Conservation (phyloP, 2,329 filamentous ascomycete species). For the Aaosphaeria arxii region DNA sequence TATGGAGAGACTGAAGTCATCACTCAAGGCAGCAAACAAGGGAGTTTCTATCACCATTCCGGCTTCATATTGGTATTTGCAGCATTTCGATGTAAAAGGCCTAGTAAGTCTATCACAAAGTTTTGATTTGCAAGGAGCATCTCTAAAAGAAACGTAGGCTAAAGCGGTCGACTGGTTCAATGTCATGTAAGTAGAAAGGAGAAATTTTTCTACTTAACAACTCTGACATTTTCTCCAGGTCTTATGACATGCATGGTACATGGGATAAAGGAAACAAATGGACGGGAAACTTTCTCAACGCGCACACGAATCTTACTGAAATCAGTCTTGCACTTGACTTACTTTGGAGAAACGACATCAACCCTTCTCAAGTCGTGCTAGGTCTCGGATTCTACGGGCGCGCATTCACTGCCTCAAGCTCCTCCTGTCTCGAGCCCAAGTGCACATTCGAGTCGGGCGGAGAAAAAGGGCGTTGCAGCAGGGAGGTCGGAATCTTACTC, state of each 20-base stretch:
- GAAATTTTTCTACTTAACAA: not conserved
- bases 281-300: slow-evolving; percentile 25
- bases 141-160: not conserved
- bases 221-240: not conserved
- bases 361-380: slow-evolving; percentile 39
- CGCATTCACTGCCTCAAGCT: slow-evolving; percentile 19
- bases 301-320: slow-evolving; percentile 48
- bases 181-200: not conserved
- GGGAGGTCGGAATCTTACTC: slow-evolving; percentile 9
- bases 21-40: not conserved
- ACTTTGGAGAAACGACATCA: slow-evolving; percentile 45
- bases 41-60: slow-evolving; percentile 22
- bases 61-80: slow-evolving; percentile 23
- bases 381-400: slow-evolving; percentile 47
- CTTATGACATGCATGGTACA: slow-evolving; percentile 45
- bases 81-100: slow-evolving; percentile 16
- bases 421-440: slow-evolving; percentile 2
- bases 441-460: slow-evolving; percentile 6
- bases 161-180: not conserved
- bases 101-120: too few relatives aligned
- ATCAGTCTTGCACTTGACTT: slow-evolving; percentile 41
- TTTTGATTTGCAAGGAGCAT: too few relatives aligned
- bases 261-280: slow-evolving; percentile 34
- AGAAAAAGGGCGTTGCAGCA: slow-evolving; percentile 5
- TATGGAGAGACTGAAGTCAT: not conserved